Evolutionary conservation across 176 grass and related monocot genomes (phyloP).

Genomic region (Microstegium vimineum): DNA sequence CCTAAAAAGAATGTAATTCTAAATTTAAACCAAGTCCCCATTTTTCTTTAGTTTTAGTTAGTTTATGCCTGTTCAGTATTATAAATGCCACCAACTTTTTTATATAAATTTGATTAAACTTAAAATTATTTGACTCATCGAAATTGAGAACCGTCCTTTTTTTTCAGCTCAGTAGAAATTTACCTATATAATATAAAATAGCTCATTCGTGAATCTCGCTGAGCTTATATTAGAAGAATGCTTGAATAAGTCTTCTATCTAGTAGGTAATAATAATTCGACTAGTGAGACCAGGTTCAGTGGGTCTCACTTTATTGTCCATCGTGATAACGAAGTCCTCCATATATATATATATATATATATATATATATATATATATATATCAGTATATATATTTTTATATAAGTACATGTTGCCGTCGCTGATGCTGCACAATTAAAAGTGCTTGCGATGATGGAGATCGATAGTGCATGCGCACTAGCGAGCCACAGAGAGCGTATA

Average conservation of each 20-base stretch:
- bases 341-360: too few species aligned
- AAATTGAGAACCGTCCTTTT: neutral
- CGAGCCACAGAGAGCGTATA: too few species aligned
- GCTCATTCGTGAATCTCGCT: neutral
- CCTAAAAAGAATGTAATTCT: neutral
- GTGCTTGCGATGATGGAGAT: neutral
- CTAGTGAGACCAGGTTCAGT: neutral
- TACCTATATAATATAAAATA: neutral
- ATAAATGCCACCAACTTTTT: too few species aligned
- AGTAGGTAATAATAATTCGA: constrained; percentile 4
- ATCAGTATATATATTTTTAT: neutral
- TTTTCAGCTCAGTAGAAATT: neutral
- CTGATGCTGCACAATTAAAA: neutral
- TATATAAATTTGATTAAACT: too few species aligned
- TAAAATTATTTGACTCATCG: too few species aligned
- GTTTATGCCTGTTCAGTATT: neutral
- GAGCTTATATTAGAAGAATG: too few species aligned
- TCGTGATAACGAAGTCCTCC: neutral
- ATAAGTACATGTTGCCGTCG: too few species aligned
- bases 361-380: too few species aligned
- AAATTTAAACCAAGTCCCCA: neutral
- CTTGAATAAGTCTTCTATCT: constrained; percentile 4
- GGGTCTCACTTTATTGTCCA: neutral
- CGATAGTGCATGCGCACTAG: constrained; percentile 34
- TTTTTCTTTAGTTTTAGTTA: neutral